Percentiles rank a stretch among this genome's conserved stretches.
These are phyloP conservation scores for Penicillium flavigenum DNA, from an alignment of 495 filamentous ascomycete species.

Conservation along the genomic window DNA sequence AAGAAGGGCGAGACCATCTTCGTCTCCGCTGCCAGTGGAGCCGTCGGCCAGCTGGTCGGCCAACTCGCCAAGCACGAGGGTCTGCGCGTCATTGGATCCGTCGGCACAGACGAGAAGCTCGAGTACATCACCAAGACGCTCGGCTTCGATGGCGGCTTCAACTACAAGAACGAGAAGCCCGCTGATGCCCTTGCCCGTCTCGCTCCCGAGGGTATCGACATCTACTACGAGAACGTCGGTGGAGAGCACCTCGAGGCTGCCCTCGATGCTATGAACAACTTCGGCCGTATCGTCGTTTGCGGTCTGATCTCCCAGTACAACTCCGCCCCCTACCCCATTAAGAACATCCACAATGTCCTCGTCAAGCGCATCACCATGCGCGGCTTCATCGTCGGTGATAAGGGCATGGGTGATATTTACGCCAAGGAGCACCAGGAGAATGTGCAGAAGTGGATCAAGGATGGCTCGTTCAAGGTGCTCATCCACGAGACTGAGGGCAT, in stretches of 20 bases:
- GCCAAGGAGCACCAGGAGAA: conserved; percentile 75
- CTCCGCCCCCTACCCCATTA: conserved; percentile 62
- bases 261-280: conserved; percentile 64
- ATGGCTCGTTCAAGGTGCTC: conserved; percentile 75
- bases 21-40: conserved; percentile 76
- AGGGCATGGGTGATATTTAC: conserved; percentile 69
- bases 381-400: conserved; percentile 75
- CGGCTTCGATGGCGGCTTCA: conserved; percentile 69
- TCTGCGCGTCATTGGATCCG: conserved; percentile 77
- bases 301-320: conserved; percentile 84
- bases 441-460: conserved; percentile 78
- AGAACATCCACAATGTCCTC: conserved; percentile 58
- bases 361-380: conserved; percentile 60
- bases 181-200: conserved; percentile 68
- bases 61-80: conserved; percentile 87
- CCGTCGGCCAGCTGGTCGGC: conserved; percentile 81
- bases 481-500: conserved; percentile 73
- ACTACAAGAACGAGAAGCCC: conserved; percentile 74
- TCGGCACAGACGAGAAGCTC: conserved; percentile 66
- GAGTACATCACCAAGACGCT: conserved; percentile 65
- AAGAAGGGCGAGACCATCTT: conserved; percentile 90
- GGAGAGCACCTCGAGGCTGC: conserved; percentile 83
- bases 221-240: conserved; percentile 96
- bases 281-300: conserved; percentile 68
- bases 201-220: conserved; percentile 82